These are phyloP conservation scores for Amniculicola lignicola DNA, from an alignment of 495 filamentous ascomycete genomes.

Conservation along the genomic window DNA sequence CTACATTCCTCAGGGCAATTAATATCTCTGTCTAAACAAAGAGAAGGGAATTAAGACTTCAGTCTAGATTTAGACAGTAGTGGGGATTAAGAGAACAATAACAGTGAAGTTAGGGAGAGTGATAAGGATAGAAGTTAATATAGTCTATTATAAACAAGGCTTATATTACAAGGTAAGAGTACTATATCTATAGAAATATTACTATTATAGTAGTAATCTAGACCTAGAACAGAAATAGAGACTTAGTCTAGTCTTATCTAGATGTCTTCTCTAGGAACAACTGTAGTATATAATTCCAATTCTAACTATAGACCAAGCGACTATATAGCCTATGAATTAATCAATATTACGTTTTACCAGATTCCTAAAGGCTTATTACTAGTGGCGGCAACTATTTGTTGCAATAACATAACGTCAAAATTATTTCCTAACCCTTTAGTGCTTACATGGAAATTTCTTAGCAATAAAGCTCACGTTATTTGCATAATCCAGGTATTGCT, in stretches of 20 bases:
- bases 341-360: neutral
- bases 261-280: neutral
- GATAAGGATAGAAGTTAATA: neutral
- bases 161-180: neutral
- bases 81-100: neutral
- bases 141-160: no score
- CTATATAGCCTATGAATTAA: neutral
- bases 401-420: no score
- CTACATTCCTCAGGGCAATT: constrained; percentile 4
- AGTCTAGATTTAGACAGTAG: neutral
- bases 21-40: constrained; percentile 6
- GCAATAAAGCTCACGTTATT: neutral
- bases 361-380: neutral
- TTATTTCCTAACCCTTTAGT: neutral
- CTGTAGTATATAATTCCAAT: neutral
- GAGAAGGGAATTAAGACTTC: neutral
- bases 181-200: neutral
- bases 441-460: neutral
- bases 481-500: neutral
- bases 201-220: neutral
- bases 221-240: neutral
- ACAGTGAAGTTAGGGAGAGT: neutral
- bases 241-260: neutral
- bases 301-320: neutral
- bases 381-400: neutral